Evolutionary conservation across 345 rosid species (phyloP), one percentile per base, ranked within the genome.

Genomic region (Corchorus olitorius): DNA sequence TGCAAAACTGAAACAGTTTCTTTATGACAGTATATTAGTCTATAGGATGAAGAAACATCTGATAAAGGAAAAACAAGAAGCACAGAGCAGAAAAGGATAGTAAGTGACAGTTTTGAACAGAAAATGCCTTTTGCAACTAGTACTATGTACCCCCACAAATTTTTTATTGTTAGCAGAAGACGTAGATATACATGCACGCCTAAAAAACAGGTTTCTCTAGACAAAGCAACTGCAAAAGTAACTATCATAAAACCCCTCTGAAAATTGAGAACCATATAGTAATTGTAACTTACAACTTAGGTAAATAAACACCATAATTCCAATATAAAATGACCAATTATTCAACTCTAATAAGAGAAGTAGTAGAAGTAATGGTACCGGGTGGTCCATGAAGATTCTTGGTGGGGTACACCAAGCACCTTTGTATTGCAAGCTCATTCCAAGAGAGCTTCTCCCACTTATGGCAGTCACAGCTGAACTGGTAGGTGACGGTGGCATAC

Each of bases 361-460:
- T 39, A 39, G 49, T 39, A 39, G 49, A 55, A 45, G 3, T 17
- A 33, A 69, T 33, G 65, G 46, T 87, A 93, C 98, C 93, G 86
- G 93, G 84, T 89, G 90, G 69, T 93, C 98, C 98, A 95, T 88
- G 92, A 93, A 93, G 80, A 95, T 89, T 86, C 97, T 87, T 71
- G 99, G 99, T 81, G 98, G 98, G 10, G 98, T 95, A 82, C 99
- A 95, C 94, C 96, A 90, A 76, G 91, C 91, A 58, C 93, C 97
- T 83, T 84, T 91, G 80, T 92, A 90, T 65, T 90, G 96, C 90
- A 95, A 85, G 79, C 91, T 82, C 87, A 82, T 86, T 73, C 94
- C 97, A 6, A 93, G 88, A 68, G 99, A 95, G 88, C 96, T 95
- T 83, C 96, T 88, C 70, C 93, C 97, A 60, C 99, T 95, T 22